Conservation (phyloP, 148 eudicot species). For the Fallopia convolvulus region DNA sequence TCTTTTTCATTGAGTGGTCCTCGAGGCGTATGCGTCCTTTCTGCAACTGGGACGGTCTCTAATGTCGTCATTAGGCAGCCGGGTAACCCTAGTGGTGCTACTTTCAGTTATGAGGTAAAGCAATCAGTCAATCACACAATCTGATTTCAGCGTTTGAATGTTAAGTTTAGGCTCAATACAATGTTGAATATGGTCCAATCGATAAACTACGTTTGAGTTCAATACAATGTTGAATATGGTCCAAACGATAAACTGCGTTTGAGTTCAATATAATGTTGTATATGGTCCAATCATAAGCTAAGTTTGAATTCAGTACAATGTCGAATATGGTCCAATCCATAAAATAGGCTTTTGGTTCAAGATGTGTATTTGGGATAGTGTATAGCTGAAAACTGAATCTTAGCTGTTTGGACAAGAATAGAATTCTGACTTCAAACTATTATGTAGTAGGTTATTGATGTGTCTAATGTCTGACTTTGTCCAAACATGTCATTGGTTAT, state of each 20-base stretch:
- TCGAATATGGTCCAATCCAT: neutral
- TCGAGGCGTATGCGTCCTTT: conserved; percentile 11
- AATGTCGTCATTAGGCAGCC: conserved; percentile 11
- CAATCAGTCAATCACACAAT: neutral
- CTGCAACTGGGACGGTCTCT: conserved; percentile 12
- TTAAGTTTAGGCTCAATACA: neutral
- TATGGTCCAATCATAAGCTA: no score
- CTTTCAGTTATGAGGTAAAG: conserved; percentile 7
- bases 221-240: neutral
- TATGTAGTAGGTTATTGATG: neutral
- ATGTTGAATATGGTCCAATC: no score
- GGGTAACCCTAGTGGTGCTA: neutral
- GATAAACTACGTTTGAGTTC: neutral
- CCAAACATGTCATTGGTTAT: neutral
- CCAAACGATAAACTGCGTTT: neutral
- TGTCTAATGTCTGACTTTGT: neutral
- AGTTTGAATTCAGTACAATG: neutral
- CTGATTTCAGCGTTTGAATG: conserved; percentile 5
- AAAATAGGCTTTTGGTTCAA: neutral
- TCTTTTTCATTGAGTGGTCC: conserved; percentile 5
- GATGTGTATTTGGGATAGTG: neutral
- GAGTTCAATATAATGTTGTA: neutral
- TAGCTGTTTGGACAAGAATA: neutral
- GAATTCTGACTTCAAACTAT: neutral
- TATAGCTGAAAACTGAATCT: neutral